phyloP scores from a whole-genome alignment of 2,329 filamentous ascomycete species.

The Falciphora oryzae region DNA sequence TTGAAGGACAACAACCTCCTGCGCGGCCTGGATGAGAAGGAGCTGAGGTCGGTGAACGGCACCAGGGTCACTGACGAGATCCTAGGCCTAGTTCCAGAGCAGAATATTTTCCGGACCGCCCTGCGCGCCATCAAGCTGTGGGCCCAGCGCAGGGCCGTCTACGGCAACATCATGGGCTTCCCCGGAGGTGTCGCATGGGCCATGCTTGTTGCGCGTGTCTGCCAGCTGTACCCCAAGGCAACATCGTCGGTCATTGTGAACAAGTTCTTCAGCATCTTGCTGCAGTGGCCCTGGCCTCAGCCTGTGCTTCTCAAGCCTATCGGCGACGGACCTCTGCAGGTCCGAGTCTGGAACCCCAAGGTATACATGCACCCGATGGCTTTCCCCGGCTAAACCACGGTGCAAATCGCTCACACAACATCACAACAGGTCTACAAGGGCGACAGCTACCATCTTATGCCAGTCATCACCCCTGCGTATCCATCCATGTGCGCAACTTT shows the following conservation, averaged over 20 bases:
- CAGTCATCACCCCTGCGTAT: conserved; percentile 95
- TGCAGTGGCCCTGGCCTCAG: conserved; percentile 87
- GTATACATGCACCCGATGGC: conserved; percentile 38
- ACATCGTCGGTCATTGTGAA: conserved; percentile 81
- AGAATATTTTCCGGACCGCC: conserved; percentile 83
- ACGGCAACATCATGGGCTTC: conserved; percentile 94
- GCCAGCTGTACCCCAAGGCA: conserved; percentile 91
- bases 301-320: conserved; percentile 88
- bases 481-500: conserved; percentile 97
- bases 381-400: not conserved
- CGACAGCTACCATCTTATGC: conserved; percentile 88
- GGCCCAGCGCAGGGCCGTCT: conserved; percentile 88
- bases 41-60: conserved; percentile 86
- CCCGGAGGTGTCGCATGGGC: conserved; percentile 97
- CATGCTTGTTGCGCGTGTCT: conserved; percentile 92
- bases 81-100: conserved; percentile 78
- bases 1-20: conserved; percentile 80
- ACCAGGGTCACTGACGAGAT: conserved; percentile 94
- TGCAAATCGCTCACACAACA: conserved; percentile 19
- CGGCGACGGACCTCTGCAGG: conserved; percentile 72
- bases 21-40: conserved; percentile 78
- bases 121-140: conserved; percentile 92
- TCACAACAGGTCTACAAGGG: conserved; percentile 60
- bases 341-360: conserved; percentile 92
- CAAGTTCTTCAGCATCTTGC: conserved; percentile 93